These are phyloP conservation scores for Bruguiera hainesii DNA, from an alignment of 441 rosid species.

Conservation along the genomic window DNA sequence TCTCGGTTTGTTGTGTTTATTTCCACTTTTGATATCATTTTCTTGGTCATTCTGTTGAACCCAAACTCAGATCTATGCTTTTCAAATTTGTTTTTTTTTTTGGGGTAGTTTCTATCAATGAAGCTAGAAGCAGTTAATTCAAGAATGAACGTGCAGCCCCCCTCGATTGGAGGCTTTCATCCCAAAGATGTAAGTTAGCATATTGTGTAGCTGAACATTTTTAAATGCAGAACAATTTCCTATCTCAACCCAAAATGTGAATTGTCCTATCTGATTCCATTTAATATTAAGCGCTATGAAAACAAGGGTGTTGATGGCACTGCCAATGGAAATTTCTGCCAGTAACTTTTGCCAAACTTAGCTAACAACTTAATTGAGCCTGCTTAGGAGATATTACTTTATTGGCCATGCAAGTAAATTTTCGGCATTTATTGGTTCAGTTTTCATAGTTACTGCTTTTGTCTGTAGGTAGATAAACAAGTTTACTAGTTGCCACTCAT, in stretches of 20 bases:
- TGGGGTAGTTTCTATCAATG: constrained; percentile 69
- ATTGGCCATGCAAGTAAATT: too few relatives aligned
- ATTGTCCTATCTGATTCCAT: background rate
- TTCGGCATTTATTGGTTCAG: too few relatives aligned
- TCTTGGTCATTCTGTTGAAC: background rate
- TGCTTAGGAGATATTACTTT: background rate
- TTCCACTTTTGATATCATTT: background rate
- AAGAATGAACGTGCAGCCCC: constrained; percentile 48
- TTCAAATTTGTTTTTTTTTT: constrained; percentile 8
- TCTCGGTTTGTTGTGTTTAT: background rate
- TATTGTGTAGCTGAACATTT: background rate
- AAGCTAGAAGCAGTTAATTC: constrained; percentile 82
- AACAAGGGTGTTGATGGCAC: background rate
- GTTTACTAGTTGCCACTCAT: background rate
- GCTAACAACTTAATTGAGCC: background rate
- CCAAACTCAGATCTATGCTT: constrained; percentile 1
- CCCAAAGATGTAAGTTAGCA: constrained; percentile 53
- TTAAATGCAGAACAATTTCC: background rate
- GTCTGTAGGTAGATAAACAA: background rate
- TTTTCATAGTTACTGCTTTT: background rate
- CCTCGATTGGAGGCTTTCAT: constrained; percentile 53
- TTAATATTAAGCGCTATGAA: background rate
- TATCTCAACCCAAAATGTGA: background rate
- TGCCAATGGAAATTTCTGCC: background rate
- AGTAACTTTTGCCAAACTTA: background rate